Conservation (phyloP, 768 basidiomycete species). For the Megacollybia marginata region DNA sequence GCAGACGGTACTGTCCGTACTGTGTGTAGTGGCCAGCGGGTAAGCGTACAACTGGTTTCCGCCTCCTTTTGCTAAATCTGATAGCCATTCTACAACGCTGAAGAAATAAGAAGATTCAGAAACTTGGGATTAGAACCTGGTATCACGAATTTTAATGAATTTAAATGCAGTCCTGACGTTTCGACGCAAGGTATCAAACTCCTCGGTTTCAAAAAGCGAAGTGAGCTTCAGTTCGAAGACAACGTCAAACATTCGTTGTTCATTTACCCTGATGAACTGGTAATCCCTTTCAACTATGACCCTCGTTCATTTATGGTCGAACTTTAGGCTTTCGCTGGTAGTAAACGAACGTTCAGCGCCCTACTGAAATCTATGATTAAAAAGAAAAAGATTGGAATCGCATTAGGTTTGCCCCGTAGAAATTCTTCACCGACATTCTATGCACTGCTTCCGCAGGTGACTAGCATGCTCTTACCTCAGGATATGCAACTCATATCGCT, state of each 20-base stretch:
- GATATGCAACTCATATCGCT: neutral
- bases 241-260: conserved; percentile 90
- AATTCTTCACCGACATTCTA: conserved; percentile 78
- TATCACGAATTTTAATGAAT: conserved; percentile 19
- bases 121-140: conserved; percentile 75
- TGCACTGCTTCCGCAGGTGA: conserved; percentile 80
- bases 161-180: neutral
- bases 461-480: neutral
- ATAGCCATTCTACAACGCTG: conserved; percentile 80
- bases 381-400: conserved; percentile 80
- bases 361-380: conserved; percentile 76
- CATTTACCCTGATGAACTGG: conserved; percentile 88
- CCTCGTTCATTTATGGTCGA: neutral
- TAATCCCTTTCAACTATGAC: conserved; percentile 22
- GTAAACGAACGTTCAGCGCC: conserved; percentile 86
- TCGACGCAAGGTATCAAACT: conserved; percentile 68
- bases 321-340: conserved; percentile 73
- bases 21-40: conserved; percentile 48
- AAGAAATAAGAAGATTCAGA: conserved; percentile 76
- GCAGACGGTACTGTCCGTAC: conserved; percentile 24
- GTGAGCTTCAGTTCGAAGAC: conserved; percentile 72
- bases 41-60: conserved; percentile 18
- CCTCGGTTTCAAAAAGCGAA: conserved; percentile 81
- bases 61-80: conserved; percentile 2
- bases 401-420: conserved; percentile 55